Base-by-base conservation (phyloP, 2,329 filamentous ascomycete genomes). In the Macrophomina pseudophaseolina region DNA sequence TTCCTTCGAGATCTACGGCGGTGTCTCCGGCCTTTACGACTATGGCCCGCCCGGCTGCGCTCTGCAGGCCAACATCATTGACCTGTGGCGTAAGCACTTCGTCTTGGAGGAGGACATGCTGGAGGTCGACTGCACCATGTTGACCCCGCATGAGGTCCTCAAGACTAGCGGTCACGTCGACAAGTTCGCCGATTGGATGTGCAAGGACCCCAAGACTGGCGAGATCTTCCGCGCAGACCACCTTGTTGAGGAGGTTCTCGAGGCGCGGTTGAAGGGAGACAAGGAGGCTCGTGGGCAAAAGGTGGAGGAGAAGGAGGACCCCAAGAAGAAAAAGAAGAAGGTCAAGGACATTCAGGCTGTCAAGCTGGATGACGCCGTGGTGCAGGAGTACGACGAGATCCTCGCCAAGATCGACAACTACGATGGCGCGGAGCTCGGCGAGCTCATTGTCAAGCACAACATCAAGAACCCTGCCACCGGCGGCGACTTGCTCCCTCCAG, bases 151-250 rank as follows among this genome's bases (percentile, higher is more conserved):
- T 74, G 91, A 95, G 56, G 92, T 99, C 44, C 87, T 99, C 76
- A 97, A 98, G 86, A 97, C 94, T 3, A 82, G 80, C 79, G 95
- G 95, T 70, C 95, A 99, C 82, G 95, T 98, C 71, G 94, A 97
- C 80, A 97, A 97, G 81, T 98, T 98, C 76, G 91, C 93, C 80
- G 94, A 98, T 80, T 98, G 92, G 92, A 97, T 98, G 94, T 97
- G 92, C 89, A 97, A 97, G 81, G 95, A 99, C 80, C 93, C 94
- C 70, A 96, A 97, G 86, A 97, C 91, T 74, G 95, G 95, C 77
- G 95, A 99, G 80, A 97, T 97, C 76, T 89, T 99, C 78, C 89
- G 95, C 72, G 93, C 95, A 67, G 95, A 99, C 77, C 95, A 99
- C 83, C 88, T 98, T 74, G 94, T 99, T 71, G 94, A 98, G 85